phyloP scores from a whole-genome alignment of 179 eudicot species.

The Gypsophila paniculata region DNA sequence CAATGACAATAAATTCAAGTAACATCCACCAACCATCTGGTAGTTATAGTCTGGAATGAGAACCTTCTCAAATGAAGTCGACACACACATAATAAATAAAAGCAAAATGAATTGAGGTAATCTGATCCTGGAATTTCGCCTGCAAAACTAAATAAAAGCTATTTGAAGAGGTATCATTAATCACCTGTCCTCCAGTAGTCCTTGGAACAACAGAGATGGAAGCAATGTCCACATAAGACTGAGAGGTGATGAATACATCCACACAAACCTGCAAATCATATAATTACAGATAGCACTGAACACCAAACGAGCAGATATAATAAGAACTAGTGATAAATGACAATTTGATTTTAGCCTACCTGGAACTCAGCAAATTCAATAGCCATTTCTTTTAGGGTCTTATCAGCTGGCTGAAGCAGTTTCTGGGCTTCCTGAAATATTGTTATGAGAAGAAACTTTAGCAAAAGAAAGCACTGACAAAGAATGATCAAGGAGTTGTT shows the following conservation, averaged over 20 bases:
- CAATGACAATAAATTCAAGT: not conserved
- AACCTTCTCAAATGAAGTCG: not conserved
- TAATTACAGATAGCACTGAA: not conserved
- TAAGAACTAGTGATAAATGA: not conserved
- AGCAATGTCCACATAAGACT: conserved; percentile 83
- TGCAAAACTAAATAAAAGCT: conserved; percentile 7
- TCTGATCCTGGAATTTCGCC: not conserved
- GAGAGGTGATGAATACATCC: conserved; percentile 78
- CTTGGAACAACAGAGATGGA: conserved; percentile 85
- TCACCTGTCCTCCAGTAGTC: conserved; percentile 98
- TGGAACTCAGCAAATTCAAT: conserved; percentile 92
- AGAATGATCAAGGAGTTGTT: conserved; percentile 2
- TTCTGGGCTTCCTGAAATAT: conserved; percentile 70
- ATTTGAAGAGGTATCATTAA: not conserved
- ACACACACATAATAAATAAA: not conserved
- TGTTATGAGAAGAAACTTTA: conserved; percentile 8
- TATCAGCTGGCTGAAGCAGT: conserved; percentile 84
- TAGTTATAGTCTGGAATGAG: not conserved
- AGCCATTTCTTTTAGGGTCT: conserved; percentile 81
- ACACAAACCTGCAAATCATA: conserved; percentile 67
- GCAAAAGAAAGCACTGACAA: conserved; percentile 11
- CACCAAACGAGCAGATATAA: not conserved
- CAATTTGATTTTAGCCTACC: conserved; percentile 37
- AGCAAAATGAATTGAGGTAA: not conserved
- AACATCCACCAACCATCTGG: not conserved